A percentile compares a stretch with the other conserved stretches of the same genome.
phyloP scores from a whole-genome alignment of 2,329 filamentous ascomycete species.

The Monosporascus sp. region DNA sequence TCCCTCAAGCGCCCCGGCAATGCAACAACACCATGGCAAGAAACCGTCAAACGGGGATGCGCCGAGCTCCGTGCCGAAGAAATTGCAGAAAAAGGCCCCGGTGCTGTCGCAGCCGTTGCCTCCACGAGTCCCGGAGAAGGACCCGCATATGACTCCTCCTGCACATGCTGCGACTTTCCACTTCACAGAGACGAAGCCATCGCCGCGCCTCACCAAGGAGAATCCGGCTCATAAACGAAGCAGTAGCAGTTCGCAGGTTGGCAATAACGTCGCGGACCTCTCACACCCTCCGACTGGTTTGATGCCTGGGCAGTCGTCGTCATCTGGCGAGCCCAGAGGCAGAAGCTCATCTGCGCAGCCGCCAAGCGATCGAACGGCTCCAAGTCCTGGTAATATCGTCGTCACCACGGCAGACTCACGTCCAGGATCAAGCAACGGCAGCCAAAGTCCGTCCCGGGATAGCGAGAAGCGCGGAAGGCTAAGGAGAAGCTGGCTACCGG shows the following conservation, averaged over 20 bases:
- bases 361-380: constrained; percentile 20
- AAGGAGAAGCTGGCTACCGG: constrained; percentile 51
- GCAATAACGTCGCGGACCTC: constrained; percentile 9
- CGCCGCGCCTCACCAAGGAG: constrained; percentile 20
- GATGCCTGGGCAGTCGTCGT: constrained; percentile 14
- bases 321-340: constrained; percentile 33
- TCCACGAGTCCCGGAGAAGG: constrained; percentile 13
- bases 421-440: constrained; percentile 33
- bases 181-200: constrained; percentile 20
- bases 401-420: constrained; percentile 22
- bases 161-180: constrained; percentile 12
- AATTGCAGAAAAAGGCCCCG: constrained; percentile 19
- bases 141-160: constrained; percentile 12
- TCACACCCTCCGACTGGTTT: constrained; percentile 12
- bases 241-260: constrained; percentile 21
- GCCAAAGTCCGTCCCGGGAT: constrained; percentile 37
- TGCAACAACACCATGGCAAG: constrained; percentile 6
- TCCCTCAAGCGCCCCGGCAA: constrained; percentile 3
- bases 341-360: constrained; percentile 46
- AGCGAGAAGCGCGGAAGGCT: constrained; percentile 34
- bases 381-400: constrained; percentile 25
- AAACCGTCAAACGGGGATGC: constrained; percentile 10
- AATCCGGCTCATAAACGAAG: constrained; percentile 10
- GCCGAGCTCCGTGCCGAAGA: constrained; percentile 5
- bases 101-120: constrained; percentile 11